phyloP scores from a whole-genome alignment of 805 yeast species.

The Candida ficus region DNA sequence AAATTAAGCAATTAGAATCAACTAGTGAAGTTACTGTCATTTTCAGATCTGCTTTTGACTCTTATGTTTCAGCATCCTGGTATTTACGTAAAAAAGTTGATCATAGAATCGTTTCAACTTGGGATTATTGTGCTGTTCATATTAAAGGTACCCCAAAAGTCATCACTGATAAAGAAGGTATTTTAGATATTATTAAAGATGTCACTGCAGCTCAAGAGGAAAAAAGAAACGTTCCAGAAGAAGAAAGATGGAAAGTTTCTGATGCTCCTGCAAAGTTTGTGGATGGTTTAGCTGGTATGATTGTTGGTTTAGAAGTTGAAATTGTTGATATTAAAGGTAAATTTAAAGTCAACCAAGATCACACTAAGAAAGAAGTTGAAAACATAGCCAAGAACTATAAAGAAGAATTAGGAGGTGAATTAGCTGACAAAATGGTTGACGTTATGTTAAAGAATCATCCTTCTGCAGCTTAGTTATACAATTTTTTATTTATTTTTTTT shows the following conservation, averaged over 20 bases:
- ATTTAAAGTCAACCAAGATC: slow-evolving; percentile 55
- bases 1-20: slow-evolving; percentile 35
- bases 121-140: slow-evolving; percentile 60
- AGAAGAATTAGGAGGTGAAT: slow-evolving; percentile 31
- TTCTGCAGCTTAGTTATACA: background rate
- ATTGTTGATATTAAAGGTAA: slow-evolving; percentile 43
- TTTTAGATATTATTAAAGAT: slow-evolving; percentile 37
- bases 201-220: slow-evolving; percentile 45
- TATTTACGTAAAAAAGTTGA: slow-evolving; percentile 51
- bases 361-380: slow-evolving; percentile 36
- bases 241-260: slow-evolving; percentile 43
- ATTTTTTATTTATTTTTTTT: too few relatives aligned
- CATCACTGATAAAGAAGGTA: slow-evolving; percentile 39
- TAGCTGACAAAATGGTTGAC: slow-evolving; percentile 9
- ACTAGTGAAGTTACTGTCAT: slow-evolving; percentile 38
- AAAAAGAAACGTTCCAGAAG: slow-evolving; percentile 25
- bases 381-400: slow-evolving; percentile 48
- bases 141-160: slow-evolving; percentile 44
- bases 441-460: background rate
- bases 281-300: slow-evolving; percentile 39
- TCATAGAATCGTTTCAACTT: slow-evolving; percentile 64
- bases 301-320: slow-evolving; percentile 52
- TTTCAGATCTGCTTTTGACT: slow-evolving; percentile 42
- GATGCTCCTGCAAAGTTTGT: slow-evolving; percentile 53
- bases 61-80: slow-evolving; percentile 56